phyloP scores from a whole-genome alignment of 2,329 filamentous ascomycete genomes.

The Emergomyces africanus region DNA sequence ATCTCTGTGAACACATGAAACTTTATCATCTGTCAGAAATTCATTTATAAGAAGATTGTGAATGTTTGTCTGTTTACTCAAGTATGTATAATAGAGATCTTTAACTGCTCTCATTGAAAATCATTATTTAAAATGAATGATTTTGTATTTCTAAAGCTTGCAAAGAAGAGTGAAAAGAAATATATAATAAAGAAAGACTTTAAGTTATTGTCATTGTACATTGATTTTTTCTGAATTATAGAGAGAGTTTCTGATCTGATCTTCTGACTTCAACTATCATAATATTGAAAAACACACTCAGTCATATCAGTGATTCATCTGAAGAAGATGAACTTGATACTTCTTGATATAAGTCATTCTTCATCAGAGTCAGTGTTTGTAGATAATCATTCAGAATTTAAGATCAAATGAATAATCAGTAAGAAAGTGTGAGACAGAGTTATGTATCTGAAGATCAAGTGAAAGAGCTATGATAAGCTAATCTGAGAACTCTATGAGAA shows the following conservation, averaged over 20 bases:
- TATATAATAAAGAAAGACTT: background rate
- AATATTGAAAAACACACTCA: background rate
- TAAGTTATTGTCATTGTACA: background rate
- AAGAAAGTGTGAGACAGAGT: background rate
- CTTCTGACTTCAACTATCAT: background rate
- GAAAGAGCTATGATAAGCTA: background rate
- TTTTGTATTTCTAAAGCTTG: background rate
- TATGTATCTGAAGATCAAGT: background rate
- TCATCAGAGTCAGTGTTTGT: background rate
- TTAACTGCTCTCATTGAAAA: background rate
- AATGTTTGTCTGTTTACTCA: background rate
- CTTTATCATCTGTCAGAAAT: too few relatives aligned
- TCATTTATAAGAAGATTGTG: background rate
- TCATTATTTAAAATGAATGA: background rate
- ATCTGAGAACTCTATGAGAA: background rate
- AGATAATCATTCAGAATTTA: background rate
- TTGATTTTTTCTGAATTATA: background rate
- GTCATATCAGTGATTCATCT: background rate
- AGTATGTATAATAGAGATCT: background rate
- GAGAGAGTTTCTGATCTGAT: background rate
- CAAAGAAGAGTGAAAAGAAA: background rate
- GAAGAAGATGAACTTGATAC: background rate
- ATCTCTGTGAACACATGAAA: too few relatives aligned
- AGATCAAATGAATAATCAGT: background rate
- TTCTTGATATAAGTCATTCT: background rate